Evolutionary conservation across 768 basidiomycete species (phyloP), one percentile per base, ranked within the genome.

Genomic region (Leccinellum luteum): DNA sequence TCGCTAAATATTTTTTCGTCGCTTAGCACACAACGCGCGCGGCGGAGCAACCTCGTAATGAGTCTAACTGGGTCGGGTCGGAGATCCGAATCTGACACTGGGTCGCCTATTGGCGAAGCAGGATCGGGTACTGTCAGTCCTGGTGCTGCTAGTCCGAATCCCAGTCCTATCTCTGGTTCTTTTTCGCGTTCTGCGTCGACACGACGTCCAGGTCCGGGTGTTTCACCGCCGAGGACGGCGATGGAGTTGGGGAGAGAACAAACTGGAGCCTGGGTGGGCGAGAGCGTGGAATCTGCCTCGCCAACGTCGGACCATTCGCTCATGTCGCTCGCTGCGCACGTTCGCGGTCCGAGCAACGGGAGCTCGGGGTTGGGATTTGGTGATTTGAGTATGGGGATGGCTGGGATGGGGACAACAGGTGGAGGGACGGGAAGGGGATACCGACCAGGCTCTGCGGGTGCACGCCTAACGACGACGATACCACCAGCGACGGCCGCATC

Each of bases 11-110:
- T 68, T 25, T 66, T 67, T 44, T 56, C 69, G 1, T 52, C 67
- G 1, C 44, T 69, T 31, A 30, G 57, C 3, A 0, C 21, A 0
- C 30, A 27, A 19, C 55, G 51, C 9, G 23, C 49, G 1, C 60
- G 70, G 9, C 60, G 71, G 13, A 69, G 63, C 9, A 66, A 70
- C 17, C 69, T 73, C n/a, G 61, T 67, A 12, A 67, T 67, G 64
- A 65, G 67, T n/a, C 44, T 65, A 14, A 60, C 62, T 0, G 58
- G 43, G 0, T 57, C 69, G 3, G 58, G 62, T 14, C 34, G 34
- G 14, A 6, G 15, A 35, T 59, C 55, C 23, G 51, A 58, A 7
- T 21, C 31, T 10, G 31, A n/a, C 7, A 41, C 17, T 3, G 54
- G 43, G 19, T 21, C 43, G 10, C 25, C 49, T 5, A 15, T 31